Percentiles rank a stretch among this genome's conserved stretches.
phyloP scores from a whole-genome alignment of 768 basidiomycete species.

The Zangia roseola region DNA sequence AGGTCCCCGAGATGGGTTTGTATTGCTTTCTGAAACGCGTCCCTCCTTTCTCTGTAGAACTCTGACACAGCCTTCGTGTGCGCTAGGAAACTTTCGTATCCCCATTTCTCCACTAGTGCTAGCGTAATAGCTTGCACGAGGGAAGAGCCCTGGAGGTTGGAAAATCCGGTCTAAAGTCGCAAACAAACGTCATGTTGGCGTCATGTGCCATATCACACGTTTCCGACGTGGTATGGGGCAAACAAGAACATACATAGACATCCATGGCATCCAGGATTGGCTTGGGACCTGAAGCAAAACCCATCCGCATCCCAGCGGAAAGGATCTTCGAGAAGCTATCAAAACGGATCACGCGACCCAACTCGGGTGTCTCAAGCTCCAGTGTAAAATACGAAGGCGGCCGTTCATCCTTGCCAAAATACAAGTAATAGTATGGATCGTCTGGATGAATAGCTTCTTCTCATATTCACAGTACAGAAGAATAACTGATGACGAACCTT shows the following conservation, averaged over 20 bases:
- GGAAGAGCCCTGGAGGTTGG: slow-evolving; percentile 66
- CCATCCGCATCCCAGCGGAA: slow-evolving; percentile 75
- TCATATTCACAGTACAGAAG: background rate
- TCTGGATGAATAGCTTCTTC: slow-evolving; percentile 40
- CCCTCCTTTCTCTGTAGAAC: slow-evolving; percentile 72
- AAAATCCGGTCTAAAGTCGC: slow-evolving; percentile 53
- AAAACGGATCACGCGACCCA: slow-evolving; percentile 82
- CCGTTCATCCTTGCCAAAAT: slow-evolving; percentile 63
- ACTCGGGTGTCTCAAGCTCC: slow-evolving; percentile 62
- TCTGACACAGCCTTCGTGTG: slow-evolving; percentile 69
- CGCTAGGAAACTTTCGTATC: slow-evolving; percentile 65
- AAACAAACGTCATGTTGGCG: slow-evolving; percentile 11
- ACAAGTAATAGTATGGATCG: slow-evolving; percentile 78
- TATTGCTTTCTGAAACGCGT: slow-evolving; percentile 77
- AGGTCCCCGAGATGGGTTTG: slow-evolving; percentile 73
- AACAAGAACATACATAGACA: slow-evolving; percentile 50
- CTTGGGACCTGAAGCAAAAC: slow-evolving; percentile 76
- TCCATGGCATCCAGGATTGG: slow-evolving; percentile 68
- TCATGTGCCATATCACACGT: background rate
- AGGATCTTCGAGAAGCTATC: slow-evolving; percentile 88
- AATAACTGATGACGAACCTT: slow-evolving; percentile 52
- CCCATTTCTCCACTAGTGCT: slow-evolving; percentile 67
- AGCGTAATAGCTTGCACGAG: slow-evolving; percentile 63
- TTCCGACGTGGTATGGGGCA: slow-evolving; percentile 13
- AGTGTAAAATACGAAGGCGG: slow-evolving; percentile 81